These are phyloP conservation scores for Plectranthus barbatus DNA, from an alignment of 257 asterid species.

Conservation along the genomic window DNA sequence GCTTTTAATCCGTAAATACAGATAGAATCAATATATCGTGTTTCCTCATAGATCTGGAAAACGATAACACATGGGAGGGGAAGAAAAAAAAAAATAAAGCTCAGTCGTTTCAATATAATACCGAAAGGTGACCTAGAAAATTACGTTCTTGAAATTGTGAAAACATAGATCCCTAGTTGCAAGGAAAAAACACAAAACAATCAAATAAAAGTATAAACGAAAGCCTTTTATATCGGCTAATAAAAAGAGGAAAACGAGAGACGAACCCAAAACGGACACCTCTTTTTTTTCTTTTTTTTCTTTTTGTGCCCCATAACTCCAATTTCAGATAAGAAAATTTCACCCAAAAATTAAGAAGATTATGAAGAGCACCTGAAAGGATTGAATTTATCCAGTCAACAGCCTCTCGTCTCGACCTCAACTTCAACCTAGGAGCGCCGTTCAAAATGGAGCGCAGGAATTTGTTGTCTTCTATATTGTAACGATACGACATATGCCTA, in stretches of 20 bases:
- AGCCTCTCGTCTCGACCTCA: constrained; percentile 62
- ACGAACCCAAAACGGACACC: neutral
- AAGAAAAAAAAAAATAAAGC: neutral
- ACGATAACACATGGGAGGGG: too few relatives aligned
- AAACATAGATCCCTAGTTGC: constrained; percentile 2
- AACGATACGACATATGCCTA: constrained; percentile 43
- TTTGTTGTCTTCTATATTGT: constrained; percentile 21
- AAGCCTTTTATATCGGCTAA: neutral
- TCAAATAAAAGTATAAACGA: neutral
- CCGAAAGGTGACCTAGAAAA: neutral
- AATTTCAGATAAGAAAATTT: neutral
- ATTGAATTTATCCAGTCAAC: constrained; percentile 61
- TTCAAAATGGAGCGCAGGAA: constrained; percentile 21
- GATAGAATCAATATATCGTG: too few relatives aligned
- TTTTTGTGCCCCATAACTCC: neutral
- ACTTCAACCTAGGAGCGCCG: constrained; percentile 38
- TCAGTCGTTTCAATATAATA: neutral
- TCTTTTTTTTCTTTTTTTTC: too few relatives aligned
- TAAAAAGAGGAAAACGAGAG: neutral
- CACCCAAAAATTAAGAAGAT: neutral
- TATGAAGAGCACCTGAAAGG: constrained; percentile 37
- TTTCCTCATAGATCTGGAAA: too few relatives aligned
- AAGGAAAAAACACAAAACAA: neutral
- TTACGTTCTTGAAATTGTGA: neutral
- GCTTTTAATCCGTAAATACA: neutral